Base-by-base conservation (phyloP, 2,329 filamentous ascomycete species). In the Truncatella angustata region DNA sequence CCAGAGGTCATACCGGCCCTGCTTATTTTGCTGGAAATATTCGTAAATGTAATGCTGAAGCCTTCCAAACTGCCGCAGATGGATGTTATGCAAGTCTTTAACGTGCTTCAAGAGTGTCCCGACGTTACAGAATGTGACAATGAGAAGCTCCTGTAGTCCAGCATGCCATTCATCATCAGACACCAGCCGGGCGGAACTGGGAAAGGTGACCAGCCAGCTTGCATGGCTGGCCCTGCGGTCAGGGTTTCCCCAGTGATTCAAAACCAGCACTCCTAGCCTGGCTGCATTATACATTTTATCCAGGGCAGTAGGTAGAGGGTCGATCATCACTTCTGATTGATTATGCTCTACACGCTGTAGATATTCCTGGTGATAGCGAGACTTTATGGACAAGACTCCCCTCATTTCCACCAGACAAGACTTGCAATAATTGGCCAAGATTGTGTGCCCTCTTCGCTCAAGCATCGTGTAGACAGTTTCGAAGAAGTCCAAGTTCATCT, bases 361-460 rank as follows among this genome's bases (percentile, higher is more conserved):
- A 26, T 24, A 30, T 10, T 43, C 40, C 24, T 20, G 21, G 9
- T 24, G 40, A 5, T 24, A 24, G 18, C 40, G 40, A 26, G 40
- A 24, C 23, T 43, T 43, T 10, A 43, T 43, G 11, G n/a, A 7
- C 11, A 43, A 24, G 14, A 43, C 10, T 4, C 9, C 5, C 9
- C 14, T 12, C 11, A 24, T 23, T 6, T 44, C 49, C 44, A 36
- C 39, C 11, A 54, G 12, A 6, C 21, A 7, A 14, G 39, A n/a
- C 30, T 37, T 49, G 18, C 34, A 42, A 30, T 49, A 52, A 20
- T 49, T 36, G n/a, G 49, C 43, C 5, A 64, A 21, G 32, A 61
- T 46, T 5, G 4, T 12, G 58, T 37, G 2, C 56, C 46, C 16
- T 54, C 54, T 1, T 11, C 9, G 0, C 1, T 0, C 1, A 66